These are phyloP conservation scores for Gaeumannomyces tritici DNA, from an alignment of 2,329 filamentous ascomycete genomes.

Conservation along the genomic window DNA sequence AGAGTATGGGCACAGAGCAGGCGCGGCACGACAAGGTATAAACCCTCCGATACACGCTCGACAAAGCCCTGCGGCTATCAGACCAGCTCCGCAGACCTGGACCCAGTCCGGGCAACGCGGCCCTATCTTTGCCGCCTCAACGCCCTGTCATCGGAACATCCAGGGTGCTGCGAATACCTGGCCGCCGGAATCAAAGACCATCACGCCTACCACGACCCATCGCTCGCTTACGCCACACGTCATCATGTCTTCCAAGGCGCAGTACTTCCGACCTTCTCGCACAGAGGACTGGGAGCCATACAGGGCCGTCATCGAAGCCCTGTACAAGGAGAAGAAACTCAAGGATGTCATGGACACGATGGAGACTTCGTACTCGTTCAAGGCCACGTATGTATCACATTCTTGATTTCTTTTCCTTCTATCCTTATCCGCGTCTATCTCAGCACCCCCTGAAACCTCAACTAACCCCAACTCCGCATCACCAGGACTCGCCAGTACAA, in stretches of 20 bases:
- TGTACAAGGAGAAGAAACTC: conserved; percentile 23
- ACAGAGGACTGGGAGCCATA: conserved; percentile 23
- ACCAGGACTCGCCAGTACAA: conserved; percentile 21
- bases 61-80: neutral
- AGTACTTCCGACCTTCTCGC: conserved; percentile 14
- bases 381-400: conserved; percentile 17
- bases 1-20: neutral
- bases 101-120: too few species aligned
- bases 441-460: neutral
- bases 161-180: neutral
- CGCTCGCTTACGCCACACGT: neutral
- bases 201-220: neutral
- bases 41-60: neutral
- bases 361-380: conserved; percentile 17
- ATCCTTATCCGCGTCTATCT: neutral
- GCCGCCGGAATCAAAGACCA: neutral
- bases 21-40: neutral
- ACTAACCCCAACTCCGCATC: neutral
- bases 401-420: neutral
- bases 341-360: conserved; percentile 27
- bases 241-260: neutral
- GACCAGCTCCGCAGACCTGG: too few species aligned
- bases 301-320: conserved; percentile 15
- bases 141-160: neutral
- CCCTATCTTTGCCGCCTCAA: too few species aligned